A percentile compares a stretch with the other conserved stretches of the same genome.
phyloP scores from a whole-genome alignment of 2,329 filamentous ascomycete genomes.

The Diaporthe australafricana region DNA sequence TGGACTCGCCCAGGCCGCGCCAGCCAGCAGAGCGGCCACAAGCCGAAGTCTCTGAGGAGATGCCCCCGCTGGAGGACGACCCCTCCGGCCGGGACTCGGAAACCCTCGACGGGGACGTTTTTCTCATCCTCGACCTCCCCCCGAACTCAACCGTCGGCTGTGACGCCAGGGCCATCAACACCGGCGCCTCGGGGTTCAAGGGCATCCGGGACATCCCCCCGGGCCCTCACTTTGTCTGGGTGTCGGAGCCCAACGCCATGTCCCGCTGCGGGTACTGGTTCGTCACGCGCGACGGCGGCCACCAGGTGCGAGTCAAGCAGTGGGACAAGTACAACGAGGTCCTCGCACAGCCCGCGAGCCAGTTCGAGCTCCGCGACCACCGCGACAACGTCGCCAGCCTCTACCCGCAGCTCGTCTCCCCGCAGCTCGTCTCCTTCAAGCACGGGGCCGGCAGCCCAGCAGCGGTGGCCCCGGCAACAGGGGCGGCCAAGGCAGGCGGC shows the following conservation, averaged over 20 bases:
- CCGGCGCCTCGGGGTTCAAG: conserved; percentile 54
- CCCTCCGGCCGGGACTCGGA: not conserved
- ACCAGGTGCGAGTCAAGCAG: conserved; percentile 59
- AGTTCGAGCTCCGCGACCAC: conserved; percentile 59
- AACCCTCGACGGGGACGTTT: conserved; percentile 55
- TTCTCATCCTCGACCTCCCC: conserved; percentile 65
- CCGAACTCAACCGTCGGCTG: conserved; percentile 64
- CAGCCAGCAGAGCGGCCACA: conserved; percentile 18
- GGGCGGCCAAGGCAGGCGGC: conserved; percentile 37
- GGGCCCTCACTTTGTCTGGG: conserved; percentile 71
- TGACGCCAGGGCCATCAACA: conserved; percentile 62
- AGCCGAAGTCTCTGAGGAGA: conserved; percentile 27
- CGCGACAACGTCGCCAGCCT: conserved; percentile 53
- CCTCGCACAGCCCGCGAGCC: conserved; percentile 58
- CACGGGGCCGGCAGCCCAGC: conserved; percentile 46
- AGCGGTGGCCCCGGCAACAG: conserved; percentile 6
- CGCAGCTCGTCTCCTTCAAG: conserved; percentile 58
- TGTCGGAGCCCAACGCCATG: conserved; percentile 58
- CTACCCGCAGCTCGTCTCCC: conserved; percentile 55
- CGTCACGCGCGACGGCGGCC: conserved; percentile 47
- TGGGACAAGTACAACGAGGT: conserved; percentile 69
- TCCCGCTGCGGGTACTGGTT: conserved; percentile 71
- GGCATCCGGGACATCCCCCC: conserved; percentile 67
- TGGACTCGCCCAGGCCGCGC: conserved; percentile 43
- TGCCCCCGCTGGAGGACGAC: conserved; percentile 30